Evolutionary conservation across 2,329 filamentous ascomycete species (phyloP), one percentile per base, ranked within the genome.

Genomic region (Alternaria rosae): DNA sequence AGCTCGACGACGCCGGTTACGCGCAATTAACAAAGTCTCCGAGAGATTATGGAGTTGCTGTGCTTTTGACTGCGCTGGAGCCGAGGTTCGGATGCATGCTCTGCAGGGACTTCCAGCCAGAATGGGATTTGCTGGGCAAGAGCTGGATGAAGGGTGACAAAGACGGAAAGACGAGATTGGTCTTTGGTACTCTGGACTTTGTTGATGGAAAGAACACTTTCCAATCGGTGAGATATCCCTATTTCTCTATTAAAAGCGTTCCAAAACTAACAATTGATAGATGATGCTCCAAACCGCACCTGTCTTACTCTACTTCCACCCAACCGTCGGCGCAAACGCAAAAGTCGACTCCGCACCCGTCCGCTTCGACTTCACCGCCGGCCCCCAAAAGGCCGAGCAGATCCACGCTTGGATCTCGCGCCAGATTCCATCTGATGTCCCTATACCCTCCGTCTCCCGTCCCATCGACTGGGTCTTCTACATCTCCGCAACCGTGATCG

Each of bases 271-370:
- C 28, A 12, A 1, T 12, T 3, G 15, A n/a, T 70, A 98, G 94
- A 87, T 98, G 70, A 90, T 92, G 80, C 89, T 99, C 43, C 92
- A 97, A 89, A 97, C 94, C 48, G 95, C 95, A 7, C 95, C 95
- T 2, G 91, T 98, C 41, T 85, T 99, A 44, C 83, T 97, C 45
- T 84, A 97, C 69, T 98, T 95, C 84, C 92, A 88, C 65, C 93
- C 95, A 23, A 97, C 94, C 6, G 82, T 85, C 58, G 95, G 95
- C 17, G 91, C 92, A 25, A 87, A 93, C 78, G 93, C 94, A 54
- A 90, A 88, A 68, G 75, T 87, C 47, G 88, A 91, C 58, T 80
- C 84, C 54, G 87, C 91, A 15, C 92, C 94, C 30, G 70, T 91
- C 44, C 89, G 93, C 82, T 95, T 91, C 77, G 94, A 98, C 79